These are phyloP conservation scores for Dentipellis sp. DNA, from an alignment of 768 basidiomycete genomes.

Conservation along the genomic window DNA sequence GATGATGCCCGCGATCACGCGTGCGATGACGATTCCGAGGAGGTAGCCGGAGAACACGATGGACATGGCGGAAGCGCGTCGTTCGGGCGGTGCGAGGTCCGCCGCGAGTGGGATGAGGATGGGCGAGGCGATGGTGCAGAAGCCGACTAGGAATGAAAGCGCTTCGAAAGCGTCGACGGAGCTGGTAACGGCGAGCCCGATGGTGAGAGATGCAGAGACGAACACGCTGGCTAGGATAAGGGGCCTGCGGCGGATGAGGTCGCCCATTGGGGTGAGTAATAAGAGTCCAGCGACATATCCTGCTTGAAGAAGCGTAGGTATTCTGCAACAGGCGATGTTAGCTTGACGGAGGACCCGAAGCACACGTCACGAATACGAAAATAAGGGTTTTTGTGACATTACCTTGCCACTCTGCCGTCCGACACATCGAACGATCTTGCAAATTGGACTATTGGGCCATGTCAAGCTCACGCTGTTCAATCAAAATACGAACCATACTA, in stretches of 20 bases:
- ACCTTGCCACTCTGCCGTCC: no score
- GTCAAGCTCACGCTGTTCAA: no score
- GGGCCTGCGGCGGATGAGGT: conserved; percentile 68
- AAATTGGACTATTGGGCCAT: no score
- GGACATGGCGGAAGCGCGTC: conserved; percentile 65
- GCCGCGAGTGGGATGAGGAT: conserved; percentile 69
- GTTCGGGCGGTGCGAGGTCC: conserved; percentile 70
- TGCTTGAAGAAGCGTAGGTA: conserved; percentile 59
- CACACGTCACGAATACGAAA: no score
- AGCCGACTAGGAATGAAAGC: conserved; percentile 63
- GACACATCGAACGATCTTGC: no score
- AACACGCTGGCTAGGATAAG: conserved; percentile 55
- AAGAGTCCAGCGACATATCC: conserved; percentile 42
- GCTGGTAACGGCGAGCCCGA: conserved; percentile 60
- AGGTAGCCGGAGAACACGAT: conserved; percentile 59
- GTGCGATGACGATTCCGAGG: conserved; percentile 63
- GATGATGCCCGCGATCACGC: conserved; percentile 42
- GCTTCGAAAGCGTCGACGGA: conserved; percentile 52
- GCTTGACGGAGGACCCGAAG: no score
- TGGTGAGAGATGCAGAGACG: conserved; percentile 39
- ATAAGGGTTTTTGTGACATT: no score
- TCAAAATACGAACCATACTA: no score
- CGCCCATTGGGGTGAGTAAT: conserved; percentile 74
- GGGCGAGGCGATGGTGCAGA: conserved; percentile 63
- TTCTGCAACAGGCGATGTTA: conserved; percentile 23